Conservation (phyloP, 2,329 filamentous ascomycete species). For the Colletotrichum filicis region DNA sequence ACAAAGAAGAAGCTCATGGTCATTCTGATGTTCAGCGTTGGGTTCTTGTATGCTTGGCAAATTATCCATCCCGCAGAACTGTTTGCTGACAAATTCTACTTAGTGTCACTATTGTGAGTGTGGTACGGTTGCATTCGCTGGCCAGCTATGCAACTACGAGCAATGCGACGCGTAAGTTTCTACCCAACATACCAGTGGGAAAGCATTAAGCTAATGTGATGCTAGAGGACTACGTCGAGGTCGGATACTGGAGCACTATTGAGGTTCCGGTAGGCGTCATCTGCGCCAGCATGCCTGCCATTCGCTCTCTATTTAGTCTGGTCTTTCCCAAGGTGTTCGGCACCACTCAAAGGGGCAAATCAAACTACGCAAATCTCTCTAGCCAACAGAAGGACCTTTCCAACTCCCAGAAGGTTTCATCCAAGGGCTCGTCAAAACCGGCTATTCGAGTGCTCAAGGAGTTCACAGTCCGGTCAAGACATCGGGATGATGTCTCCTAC, state of each 20-base stretch:
- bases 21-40: constrained; percentile 57
- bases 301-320: constrained; percentile 46
- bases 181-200: constrained; percentile 5
- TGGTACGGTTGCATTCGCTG: constrained; percentile 43
- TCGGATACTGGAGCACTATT: constrained; percentile 33
- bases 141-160: constrained; percentile 35
- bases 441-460: constrained; percentile 26
- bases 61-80: no score
- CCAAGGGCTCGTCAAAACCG: neutral
- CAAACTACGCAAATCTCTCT: constrained; percentile 27
- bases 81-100: neutral
- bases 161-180: constrained; percentile 31
- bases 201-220: constrained; percentile 43
- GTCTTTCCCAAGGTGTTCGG: constrained; percentile 48
- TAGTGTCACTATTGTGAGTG: constrained; percentile 47
- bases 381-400: neutral
- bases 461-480: constrained; percentile 22
- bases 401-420: neutral
- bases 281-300: constrained; percentile 38
- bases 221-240: constrained; percentile 40
- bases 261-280: constrained; percentile 32
- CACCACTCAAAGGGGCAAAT: constrained; percentile 36
- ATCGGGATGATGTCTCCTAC: constrained; percentile 15
- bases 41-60: constrained; percentile 43
- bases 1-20: constrained; percentile 56